These are phyloP conservation scores for Bolboschoenoplectus hybrid DNA, from an alignment of 202 grass and related monocot genomes.

Conservation along the genomic window DNA sequence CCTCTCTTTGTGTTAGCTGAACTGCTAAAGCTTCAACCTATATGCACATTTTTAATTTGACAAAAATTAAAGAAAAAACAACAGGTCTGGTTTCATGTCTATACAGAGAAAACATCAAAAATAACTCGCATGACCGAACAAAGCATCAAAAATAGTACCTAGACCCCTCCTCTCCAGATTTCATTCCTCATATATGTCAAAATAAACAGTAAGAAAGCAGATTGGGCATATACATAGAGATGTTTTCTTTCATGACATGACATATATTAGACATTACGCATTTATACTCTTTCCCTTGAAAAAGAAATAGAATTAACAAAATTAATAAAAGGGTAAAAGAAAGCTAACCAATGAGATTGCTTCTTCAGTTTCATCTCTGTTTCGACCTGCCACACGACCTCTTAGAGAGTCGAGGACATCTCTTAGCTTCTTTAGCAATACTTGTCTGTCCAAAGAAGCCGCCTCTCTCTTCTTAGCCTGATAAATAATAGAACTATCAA, in stretches of 20 bases:
- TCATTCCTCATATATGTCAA: not conserved
- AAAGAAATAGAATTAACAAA: not conserved
- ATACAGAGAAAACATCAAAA: not conserved
- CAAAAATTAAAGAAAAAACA: not conserved
- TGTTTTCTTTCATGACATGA: not conserved
- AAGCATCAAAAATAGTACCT: slow-evolving; percentile 1
- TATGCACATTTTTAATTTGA: slow-evolving; percentile 40
- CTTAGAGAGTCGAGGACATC: slow-evolving; percentile 83
- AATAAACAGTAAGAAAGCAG: not conserved
- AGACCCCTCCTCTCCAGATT: not conserved
- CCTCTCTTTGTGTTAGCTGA: slow-evolving; percentile 96
- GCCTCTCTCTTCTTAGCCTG: slow-evolving; percentile 90
- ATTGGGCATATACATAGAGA: not conserved
- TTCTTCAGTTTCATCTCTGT: slow-evolving; percentile 96
- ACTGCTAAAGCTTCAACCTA: slow-evolving; percentile 94
- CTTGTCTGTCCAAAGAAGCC: slow-evolving; percentile 89
- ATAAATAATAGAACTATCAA: slow-evolving; percentile 46
- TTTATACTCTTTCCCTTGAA: not conserved
- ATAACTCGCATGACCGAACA: not conserved
- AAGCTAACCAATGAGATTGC: slow-evolving; percentile 87
- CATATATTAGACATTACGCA: not conserved
- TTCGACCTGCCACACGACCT: slow-evolving; percentile 91
- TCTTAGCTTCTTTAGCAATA: slow-evolving; percentile 94
- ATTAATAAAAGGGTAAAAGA: slow-evolving; percentile 16
- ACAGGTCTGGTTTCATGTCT: not conserved